Percentiles rank a stretch among this genome's conserved stretches.
Evolutionary conservation across 1,284 basidiomycete species (phyloP).

Genomic region (Apiotrichum akiyoshidainum): DNA sequence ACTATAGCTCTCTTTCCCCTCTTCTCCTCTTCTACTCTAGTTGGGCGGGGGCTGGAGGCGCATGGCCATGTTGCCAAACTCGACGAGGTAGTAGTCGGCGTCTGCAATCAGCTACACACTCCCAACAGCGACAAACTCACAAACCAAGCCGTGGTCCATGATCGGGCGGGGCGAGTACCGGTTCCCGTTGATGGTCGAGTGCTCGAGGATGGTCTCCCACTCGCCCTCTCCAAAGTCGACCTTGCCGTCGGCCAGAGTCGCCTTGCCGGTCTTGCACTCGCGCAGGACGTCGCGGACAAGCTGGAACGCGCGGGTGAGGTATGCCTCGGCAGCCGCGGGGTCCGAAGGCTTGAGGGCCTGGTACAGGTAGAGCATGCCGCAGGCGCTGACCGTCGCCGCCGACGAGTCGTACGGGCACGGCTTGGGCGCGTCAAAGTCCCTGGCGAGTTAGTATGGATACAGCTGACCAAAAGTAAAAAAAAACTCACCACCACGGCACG

Average conservation of each 20-base stretch:
- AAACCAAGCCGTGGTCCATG: constrained; percentile 30
- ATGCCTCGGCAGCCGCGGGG: constrained; percentile 26
- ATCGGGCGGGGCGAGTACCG: constrained; percentile 17
- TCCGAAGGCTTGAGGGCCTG: constrained; percentile 24
- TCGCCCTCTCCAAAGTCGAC: constrained; percentile 39
- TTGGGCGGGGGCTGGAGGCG: constrained; percentile 23
- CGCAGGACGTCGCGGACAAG: constrained; percentile 25
- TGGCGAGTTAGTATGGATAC: constrained; percentile 3
- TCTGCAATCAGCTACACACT: constrained; percentile 5
- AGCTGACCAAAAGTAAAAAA: too few species aligned
- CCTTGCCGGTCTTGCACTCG: constrained; percentile 27
- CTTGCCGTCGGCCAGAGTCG: constrained; percentile 22
- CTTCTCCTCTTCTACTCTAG: neutral
- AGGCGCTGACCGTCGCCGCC: constrained; percentile 33
- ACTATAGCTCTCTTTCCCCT: too few species aligned
- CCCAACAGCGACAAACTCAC: neutral
- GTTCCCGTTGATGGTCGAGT: constrained; percentile 42
- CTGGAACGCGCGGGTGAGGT: constrained; percentile 31
- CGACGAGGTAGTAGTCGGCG: constrained; percentile 42
- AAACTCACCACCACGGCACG: constrained; percentile 39
- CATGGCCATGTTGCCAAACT: constrained; percentile 40
- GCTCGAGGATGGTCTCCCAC: constrained; percentile 44
- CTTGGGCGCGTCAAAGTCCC: constrained; percentile 42
- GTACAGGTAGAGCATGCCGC: constrained; percentile 37
- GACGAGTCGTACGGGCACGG: constrained; percentile 41